Evolutionary conservation across 106 monocot species (phyloP).

Genomic region (Agapanthus africanus): DNA sequence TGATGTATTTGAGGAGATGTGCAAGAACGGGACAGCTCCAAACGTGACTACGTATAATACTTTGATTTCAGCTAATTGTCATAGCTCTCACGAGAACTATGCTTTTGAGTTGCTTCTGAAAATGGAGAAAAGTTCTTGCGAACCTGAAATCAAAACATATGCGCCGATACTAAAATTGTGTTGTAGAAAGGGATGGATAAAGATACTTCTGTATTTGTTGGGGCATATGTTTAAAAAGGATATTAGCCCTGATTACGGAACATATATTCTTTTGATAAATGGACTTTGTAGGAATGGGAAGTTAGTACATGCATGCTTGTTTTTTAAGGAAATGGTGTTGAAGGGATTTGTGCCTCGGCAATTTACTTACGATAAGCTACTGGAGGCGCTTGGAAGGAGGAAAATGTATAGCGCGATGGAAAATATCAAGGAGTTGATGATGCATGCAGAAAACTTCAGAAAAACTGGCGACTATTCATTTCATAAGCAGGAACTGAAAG

Average conservation of each 20-base stretch:
- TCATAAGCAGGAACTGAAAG: background rate
- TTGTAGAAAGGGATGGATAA: constrained; percentile 48
- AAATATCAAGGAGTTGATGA: constrained; percentile 48
- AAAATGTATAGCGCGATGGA: constrained; percentile 35
- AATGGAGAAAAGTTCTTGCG: constrained; percentile 59
- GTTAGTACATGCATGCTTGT: constrained; percentile 43
- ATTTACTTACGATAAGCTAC: constrained; percentile 30
- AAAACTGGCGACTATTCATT: background rate
- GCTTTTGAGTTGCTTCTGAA: constrained; percentile 48
- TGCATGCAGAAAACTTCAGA: constrained; percentile 23
- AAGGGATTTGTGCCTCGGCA: constrained; percentile 57
- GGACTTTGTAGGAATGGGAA: constrained; percentile 56
- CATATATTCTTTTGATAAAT: constrained; percentile 66
- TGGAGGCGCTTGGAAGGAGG: constrained; percentile 51
- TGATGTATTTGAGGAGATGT: constrained; percentile 59
- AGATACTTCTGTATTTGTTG: constrained; percentile 52
- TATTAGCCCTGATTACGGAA: constrained; percentile 61
- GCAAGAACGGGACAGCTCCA: constrained; percentile 35
- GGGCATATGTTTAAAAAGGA: constrained; percentile 70
- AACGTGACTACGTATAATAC: constrained; percentile 68
- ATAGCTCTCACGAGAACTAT: constrained; percentile 42
- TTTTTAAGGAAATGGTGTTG: constrained; percentile 78
- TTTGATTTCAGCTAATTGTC: constrained; percentile 68
- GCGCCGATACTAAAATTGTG: constrained; percentile 59
- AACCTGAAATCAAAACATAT: constrained; percentile 64